Evolutionary conservation across 2,329 filamentous ascomycete genomes (phyloP).

Genomic region (Knoxdaviesia capensis): DNA sequence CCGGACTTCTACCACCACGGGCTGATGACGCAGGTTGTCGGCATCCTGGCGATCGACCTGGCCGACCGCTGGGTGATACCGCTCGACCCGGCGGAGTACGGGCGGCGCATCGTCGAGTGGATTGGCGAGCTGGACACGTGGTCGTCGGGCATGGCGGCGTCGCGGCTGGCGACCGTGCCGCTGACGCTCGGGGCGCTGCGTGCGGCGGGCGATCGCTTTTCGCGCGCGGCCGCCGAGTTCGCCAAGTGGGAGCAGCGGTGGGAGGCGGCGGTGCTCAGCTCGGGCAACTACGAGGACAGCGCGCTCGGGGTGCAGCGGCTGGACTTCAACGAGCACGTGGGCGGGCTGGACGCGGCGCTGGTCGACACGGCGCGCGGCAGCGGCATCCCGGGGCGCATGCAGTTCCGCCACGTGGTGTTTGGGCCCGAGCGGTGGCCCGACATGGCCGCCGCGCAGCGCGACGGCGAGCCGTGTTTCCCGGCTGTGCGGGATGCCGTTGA

Average conservation of each 20-base stretch:
- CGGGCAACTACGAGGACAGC: constrained; percentile 57
- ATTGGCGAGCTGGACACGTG: constrained; percentile 47
- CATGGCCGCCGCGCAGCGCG: constrained; percentile 34
- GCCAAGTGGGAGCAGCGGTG: constrained; percentile 61
- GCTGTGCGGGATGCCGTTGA: constrained; percentile 68
- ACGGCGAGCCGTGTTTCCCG: constrained; percentile 37
- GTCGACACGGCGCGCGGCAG: constrained; percentile 53
- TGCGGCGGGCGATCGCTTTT: constrained; percentile 13
- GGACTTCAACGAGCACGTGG: constrained; percentile 61
- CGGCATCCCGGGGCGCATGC: constrained; percentile 68
- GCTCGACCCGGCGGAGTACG: constrained; percentile 62
- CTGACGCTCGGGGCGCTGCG: constrained; percentile 7
- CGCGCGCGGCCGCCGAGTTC: constrained; percentile 32
- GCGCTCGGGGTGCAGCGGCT: constrained; percentile 46
- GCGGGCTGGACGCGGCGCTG: constrained; percentile 62
- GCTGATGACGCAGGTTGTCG: constrained; percentile 59
- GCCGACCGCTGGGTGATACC: constrained; percentile 65
- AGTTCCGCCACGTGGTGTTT: constrained; percentile 87
- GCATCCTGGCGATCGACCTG: constrained; percentile 68
- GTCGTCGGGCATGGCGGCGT: constrained; percentile 19
- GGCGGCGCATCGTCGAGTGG: constrained; percentile 41
- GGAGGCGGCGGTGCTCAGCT: constrained; percentile 49
- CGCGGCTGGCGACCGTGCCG: constrained; percentile 11
- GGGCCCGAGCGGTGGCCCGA: constrained; percentile 63
- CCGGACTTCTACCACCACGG: constrained; percentile 67